Percentiles rank a stretch among this genome's conserved stretches.
Evolutionary conservation across 352 stramenopile genomes (phyloP).

Genomic region (Plasmopara muralis): DNA sequence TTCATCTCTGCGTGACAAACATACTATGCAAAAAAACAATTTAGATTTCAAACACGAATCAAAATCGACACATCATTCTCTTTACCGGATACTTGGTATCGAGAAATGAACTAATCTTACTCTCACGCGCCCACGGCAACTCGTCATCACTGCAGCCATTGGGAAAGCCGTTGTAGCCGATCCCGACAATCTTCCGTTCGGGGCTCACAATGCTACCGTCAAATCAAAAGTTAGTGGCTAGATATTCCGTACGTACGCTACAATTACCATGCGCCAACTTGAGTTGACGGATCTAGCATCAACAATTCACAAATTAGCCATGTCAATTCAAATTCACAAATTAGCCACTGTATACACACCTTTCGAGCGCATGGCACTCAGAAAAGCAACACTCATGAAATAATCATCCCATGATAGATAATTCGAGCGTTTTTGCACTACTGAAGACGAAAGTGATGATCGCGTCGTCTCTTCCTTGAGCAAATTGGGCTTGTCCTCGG

Average conservation of each 20-base stretch:
- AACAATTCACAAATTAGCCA: not conserved
- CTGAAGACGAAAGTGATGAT: not conserved
- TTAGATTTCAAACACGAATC: conserved; percentile 1
- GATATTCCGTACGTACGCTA: not conserved
- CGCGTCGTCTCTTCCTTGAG: conserved; percentile 1
- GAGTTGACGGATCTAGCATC: conserved; percentile 90
- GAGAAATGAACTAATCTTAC: conserved; percentile 54
- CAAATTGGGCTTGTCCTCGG: not conserved
- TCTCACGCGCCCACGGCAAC: conserved; percentile 90
- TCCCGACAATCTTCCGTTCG: conserved; percentile 95
- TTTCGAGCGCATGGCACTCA: conserved; percentile 99
- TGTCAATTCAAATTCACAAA: conserved; percentile 3
- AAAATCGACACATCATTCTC: not conserved
- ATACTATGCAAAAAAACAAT: conserved; percentile 60
- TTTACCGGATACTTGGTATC: conserved; percentile 94
- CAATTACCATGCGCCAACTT: conserved; percentile 92
- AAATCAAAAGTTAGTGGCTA: not conserved
- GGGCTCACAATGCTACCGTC: conserved; percentile 88
- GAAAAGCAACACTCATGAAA: conserved; percentile 98
- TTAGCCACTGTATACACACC: conserved; percentile 29
- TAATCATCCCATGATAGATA: conserved; percentile 99
- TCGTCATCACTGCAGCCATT: conserved; percentile 92
- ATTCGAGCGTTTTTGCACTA: conserved; percentile 59
- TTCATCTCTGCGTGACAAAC: conserved; percentile 99
- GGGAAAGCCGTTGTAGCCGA: conserved; percentile 99